Evolutionary conservation across 306 rosid genomes (phyloP).

Genomic region (Citrullus amarus): DNA sequence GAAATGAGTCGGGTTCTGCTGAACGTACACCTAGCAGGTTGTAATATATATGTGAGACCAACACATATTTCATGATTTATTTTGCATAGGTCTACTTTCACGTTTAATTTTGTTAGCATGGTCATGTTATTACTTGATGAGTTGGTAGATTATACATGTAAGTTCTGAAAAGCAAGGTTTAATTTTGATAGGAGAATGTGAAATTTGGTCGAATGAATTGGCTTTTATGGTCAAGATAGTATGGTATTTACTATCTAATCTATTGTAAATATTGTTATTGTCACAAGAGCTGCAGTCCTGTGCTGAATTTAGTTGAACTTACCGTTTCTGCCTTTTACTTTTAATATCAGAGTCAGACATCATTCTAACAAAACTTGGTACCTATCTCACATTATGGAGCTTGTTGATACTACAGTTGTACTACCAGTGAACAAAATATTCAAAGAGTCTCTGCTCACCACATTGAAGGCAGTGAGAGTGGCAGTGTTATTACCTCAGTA

Average conservation of each 20-base stretch:
- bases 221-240: neutral
- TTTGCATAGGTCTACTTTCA: neutral
- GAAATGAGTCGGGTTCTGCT: conserved; percentile 19
- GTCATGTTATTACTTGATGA: neutral
- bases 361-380: neutral
- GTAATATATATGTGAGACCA: conserved; percentile 4
- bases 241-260: neutral
- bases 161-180: neutral
- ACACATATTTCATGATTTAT: neutral
- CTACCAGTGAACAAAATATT: conserved; percentile 15
- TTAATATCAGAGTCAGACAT: neutral
- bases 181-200: neutral
- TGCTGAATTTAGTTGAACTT: neutral
- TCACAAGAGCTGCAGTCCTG: neutral
- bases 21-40: conserved; percentile 76
- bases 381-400: neutral
- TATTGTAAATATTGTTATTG: neutral
- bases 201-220: neutral
- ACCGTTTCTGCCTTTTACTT: neutral
- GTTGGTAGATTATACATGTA: neutral
- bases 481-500: conserved; percentile 8
- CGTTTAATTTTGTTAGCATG: neutral
- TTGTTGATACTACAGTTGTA: conserved; percentile 16
- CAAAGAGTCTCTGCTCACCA: conserved; percentile 13
- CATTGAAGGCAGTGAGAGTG: conserved; percentile 17